Evolutionary conservation across 306 rosid genomes (phyloP).

Genomic region (Glycine tomentella): DNA sequence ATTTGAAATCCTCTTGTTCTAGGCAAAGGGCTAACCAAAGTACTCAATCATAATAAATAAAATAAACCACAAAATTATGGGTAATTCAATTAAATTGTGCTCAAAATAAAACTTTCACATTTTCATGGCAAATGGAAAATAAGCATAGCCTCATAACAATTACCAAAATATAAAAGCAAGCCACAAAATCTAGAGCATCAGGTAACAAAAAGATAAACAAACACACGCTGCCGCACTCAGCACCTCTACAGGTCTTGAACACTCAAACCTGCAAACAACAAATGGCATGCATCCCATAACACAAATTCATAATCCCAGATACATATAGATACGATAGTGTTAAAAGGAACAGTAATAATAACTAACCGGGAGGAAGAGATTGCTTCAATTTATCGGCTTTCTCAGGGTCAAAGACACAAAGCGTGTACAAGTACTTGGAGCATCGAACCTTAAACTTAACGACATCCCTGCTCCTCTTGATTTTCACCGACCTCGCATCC

Average conservation of each 20-base stretch:
- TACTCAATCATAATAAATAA: neutral
- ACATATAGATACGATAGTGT: neutral
- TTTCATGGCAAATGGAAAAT: conserved; percentile 4
- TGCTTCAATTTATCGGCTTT: conserved; percentile 93
- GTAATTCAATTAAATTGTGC: neutral
- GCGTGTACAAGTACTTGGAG: conserved; percentile 85
- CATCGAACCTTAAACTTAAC: conserved; percentile 94
- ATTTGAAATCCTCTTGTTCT: neutral
- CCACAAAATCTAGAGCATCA: no score
- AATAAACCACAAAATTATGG: neutral
- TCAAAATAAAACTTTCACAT: conserved; percentile 9
- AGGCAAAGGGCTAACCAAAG: neutral
- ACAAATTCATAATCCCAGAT: neutral
- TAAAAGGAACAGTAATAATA: neutral
- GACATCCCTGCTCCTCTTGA: conserved; percentile 75
- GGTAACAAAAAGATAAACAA: neutral
- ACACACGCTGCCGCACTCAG: no score
- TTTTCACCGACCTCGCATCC: conserved; percentile 81
- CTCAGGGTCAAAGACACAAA: conserved; percentile 74
- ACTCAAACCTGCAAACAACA: conserved; percentile 62
- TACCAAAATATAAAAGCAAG: neutral
- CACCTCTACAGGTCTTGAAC: conserved; percentile 71
- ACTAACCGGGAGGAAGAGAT: conserved; percentile 84
- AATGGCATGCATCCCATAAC: no score
- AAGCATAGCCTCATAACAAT: conserved; percentile 1